Base-by-base conservation (phyloP, 164 flowering plant species). In the Tetrastigma voinierianum region DNA sequence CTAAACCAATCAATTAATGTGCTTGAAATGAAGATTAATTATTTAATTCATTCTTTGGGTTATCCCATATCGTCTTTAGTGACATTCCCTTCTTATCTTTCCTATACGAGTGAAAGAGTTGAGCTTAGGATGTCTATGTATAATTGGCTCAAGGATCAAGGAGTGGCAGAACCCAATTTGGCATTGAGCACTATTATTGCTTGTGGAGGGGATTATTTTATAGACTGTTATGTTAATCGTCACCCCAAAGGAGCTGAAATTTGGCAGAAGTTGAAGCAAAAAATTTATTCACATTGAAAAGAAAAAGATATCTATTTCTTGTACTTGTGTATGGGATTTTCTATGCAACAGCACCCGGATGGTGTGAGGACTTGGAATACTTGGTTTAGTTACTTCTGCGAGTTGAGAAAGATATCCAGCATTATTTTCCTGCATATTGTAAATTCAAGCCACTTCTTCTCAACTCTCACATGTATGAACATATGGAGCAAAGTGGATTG, bases 221-320 rank as follows among this genome's bases (percentile, higher is more conserved):
- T 78, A 16, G 70, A 47, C 48, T 52, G 21, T 17, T 79, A 73
- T 74, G 95, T 92, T 46, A 75, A 75, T 47, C 76, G 45, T n/a
- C 91, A 88, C 60, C 91, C 93, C 19, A 48, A 55, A 65, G 96
- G 98, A 32, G 83, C 71, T 69, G 72, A 81, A 66, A 77, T 78
- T 55, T 90, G 90, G 89, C 68, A 84, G 60, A 71, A 76, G 10
- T 78, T 87, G 69, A 85, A 78, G 76, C 74, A 70, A 67, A 49
- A 51, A 20, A 67, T 74, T 45, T 76, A 68, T 67, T 70, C 74
- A 40, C 46, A 21, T 20, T 80, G 52, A 70, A 51, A 57, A 24
- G 2, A 32, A 32, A 32, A 3, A 32, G 0, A 61, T 46, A 2
- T 61, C 23, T 10, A 21, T 55, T 10, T 10, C 58, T 21, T 55